Evolutionary conservation across 176 grass and related monocot genomes (phyloP).

Genomic region (Triticum monococcum): DNA sequence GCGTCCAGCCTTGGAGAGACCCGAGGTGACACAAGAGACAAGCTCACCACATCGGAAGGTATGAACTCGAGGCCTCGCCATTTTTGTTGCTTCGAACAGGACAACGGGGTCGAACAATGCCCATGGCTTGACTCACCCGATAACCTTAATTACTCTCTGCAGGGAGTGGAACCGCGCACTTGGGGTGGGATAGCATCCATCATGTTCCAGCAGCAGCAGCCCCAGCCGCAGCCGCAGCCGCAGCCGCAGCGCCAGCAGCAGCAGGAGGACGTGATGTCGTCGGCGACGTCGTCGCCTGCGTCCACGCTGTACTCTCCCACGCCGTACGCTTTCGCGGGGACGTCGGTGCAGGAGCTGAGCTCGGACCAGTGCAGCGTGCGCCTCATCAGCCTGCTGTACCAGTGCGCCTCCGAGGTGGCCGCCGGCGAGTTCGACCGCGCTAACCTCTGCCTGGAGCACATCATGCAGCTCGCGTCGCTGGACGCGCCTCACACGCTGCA

Average conservation of each 20-base stretch:
- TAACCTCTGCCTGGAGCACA: conserved; percentile 48
- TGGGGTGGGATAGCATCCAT: not conserved
- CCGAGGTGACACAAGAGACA: conserved; percentile 15
- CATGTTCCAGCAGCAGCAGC: conserved; percentile 13
- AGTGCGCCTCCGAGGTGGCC: conserved; percentile 45
- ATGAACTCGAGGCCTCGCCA: conserved; percentile 33
- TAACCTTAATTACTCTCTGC: conserved; percentile 20
- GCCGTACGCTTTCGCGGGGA: not conserved
- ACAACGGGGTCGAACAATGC: conserved; percentile 17
- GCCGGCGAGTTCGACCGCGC: conserved; percentile 42
- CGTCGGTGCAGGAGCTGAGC: conserved; percentile 45
- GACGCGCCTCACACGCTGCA: conserved; percentile 50
- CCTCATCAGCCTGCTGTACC: conserved; percentile 39
- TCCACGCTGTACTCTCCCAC: conserved; percentile 43
- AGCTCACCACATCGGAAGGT: conserved; percentile 28
- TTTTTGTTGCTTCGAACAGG: conserved; percentile 15
- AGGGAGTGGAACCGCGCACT: not conserved
- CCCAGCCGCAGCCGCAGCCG: not conserved
- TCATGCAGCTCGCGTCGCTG: conserved; percentile 47
- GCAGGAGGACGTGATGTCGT: conserved; percentile 33
- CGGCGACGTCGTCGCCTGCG: conserved; percentile 46
- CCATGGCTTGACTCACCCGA: not conserved
- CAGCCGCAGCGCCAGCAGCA: not conserved
- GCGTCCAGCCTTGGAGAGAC: conserved; percentile 2
- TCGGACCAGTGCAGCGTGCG: conserved; percentile 38